phyloP scores from a whole-genome alignment of 257 asterid species.

The Mitragyna speciosa region DNA sequence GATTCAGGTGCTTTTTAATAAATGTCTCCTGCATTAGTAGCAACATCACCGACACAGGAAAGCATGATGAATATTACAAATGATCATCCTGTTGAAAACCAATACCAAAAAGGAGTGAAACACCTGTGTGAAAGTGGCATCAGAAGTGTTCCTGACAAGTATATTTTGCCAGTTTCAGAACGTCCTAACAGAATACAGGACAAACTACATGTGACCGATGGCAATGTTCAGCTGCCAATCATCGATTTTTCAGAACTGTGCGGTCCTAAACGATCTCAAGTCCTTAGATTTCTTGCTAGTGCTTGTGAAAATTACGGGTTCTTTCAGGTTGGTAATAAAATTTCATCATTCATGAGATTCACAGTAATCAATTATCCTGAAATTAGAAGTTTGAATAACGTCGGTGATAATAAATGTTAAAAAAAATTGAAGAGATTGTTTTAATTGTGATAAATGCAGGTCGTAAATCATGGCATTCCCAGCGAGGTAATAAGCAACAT shows the following conservation, averaged over 20 bases:
- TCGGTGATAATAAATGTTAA: neutral
- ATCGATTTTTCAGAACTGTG: slow-evolving; percentile 65
- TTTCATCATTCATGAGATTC: neutral
- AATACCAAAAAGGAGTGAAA: slow-evolving; percentile 72
- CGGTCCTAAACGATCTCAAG: slow-evolving; percentile 58
- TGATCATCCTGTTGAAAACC: slow-evolving; percentile 24
- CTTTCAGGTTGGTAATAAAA: slow-evolving; percentile 56
- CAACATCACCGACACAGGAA: slow-evolving; percentile 26
- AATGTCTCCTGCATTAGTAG: slow-evolving; percentile 60
- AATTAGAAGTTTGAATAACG: neutral
- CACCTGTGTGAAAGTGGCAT: slow-evolving; percentile 67
- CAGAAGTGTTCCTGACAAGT: slow-evolving; percentile 58
- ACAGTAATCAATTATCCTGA: neutral
- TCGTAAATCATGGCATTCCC: slow-evolving; percentile 71
- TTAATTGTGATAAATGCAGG: slow-evolving; percentile 32
- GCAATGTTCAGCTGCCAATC: slow-evolving; percentile 52
- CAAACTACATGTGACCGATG: neutral
- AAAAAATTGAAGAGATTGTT: neutral
- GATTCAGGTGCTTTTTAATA: neutral
- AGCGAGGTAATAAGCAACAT: slow-evolving; percentile 43
- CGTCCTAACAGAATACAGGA: slow-evolving; percentile 45
- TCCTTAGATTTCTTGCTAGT: slow-evolving; percentile 50
- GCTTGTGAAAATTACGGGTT: slow-evolving; percentile 78
- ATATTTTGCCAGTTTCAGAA: slow-evolving; percentile 64
- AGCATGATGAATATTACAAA: slow-evolving; percentile 8